Evolutionary conservation across 768 basidiomycete genomes (phyloP), one percentile per base, ranked within the genome.

Genomic region (Xanthoconium purpureum): DNA sequence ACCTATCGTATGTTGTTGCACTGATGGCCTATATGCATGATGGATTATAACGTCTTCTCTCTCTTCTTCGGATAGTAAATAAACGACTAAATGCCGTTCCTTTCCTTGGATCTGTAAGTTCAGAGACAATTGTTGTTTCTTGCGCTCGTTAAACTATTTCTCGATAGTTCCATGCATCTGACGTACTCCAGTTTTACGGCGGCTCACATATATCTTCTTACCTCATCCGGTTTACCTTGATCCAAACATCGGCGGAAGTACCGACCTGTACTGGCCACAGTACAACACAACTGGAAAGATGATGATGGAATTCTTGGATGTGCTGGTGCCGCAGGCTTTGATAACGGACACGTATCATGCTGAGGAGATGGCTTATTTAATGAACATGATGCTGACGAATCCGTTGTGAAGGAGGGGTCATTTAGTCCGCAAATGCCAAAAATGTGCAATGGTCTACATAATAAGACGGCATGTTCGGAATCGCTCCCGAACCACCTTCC

Each of bases 61-160:
- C 15, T 38, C 7, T 14, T 28, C 24, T 18, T 15, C 1, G 15
- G 1, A 12, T 15, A 82, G 80, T 79, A 58, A 79, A 68, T 65
- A 75, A 80, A 61, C 75, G 80, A 4, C 62, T 75, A 20, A 82
- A 84, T 54, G 36, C n/a, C 0, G 50, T 74, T 0, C 77, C 78
- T 7, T 55, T 74, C 45, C 63, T 82, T 1, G 81, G 81, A 50
- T 73, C 81, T 11, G 79, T 77, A 42, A 67, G 75, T 24, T 60
- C 17, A 35, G 6, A 20, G 8, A 5, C 13, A 18, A 6, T 6
- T 13, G 1, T 20, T 7, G 20, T 28, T 17, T 42, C 51, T 10
- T 28, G 40, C 3, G 24, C 17, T 18, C 6, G 17, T 14, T 52
- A 6, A 51, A 14, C 1, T 2, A 3, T 2, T 42, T n/a, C 8